These are phyloP conservation scores for Sporothrix schenckii DNA, from an alignment of 2,329 filamentous ascomycete genomes.

Conservation along the genomic window DNA sequence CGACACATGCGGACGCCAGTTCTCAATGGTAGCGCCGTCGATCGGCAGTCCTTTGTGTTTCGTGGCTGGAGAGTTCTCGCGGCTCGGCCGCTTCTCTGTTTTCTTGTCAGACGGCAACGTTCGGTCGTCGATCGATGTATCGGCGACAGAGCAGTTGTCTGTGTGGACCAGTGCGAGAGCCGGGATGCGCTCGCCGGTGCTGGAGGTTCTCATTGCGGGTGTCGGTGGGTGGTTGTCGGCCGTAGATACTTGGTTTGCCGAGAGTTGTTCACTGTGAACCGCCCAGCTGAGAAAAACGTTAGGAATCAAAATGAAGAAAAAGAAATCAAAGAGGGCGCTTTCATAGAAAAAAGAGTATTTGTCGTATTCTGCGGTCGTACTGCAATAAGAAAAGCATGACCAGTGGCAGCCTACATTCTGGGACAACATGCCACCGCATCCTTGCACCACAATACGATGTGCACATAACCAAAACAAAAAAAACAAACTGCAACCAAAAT, in stretches of 20 bases:
- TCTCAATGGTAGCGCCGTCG: not conserved
- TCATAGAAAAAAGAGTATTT: not conserved
- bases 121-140: constrained; percentile 5
- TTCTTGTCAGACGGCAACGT: not conserved
- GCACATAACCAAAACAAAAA: not conserved
- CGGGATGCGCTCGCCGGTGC: not conserved
- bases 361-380: constrained; percentile 12
- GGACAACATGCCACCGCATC: not conserved
- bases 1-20: constrained; percentile 21
- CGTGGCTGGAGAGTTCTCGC: not conserved
- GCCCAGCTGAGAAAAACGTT: not conserved
- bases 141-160: constrained; percentile 11
- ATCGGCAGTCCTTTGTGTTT: not conserved
- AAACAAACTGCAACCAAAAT: not conserved
- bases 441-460: not conserved
- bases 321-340: not conserved
- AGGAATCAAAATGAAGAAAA: not conserved
- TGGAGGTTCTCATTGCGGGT: not conserved
- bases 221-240: not conserved
- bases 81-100: not conserved
- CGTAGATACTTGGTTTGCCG: not conserved
- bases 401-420: not conserved
- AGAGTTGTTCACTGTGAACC: not conserved
- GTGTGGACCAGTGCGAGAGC: constrained; percentile 10
- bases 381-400: not conserved